Evolutionary conservation across 352 stramenopile species (phyloP), one percentile per base, ranked within the genome.

Genomic region (Halophytophthora polymorphica): DNA sequence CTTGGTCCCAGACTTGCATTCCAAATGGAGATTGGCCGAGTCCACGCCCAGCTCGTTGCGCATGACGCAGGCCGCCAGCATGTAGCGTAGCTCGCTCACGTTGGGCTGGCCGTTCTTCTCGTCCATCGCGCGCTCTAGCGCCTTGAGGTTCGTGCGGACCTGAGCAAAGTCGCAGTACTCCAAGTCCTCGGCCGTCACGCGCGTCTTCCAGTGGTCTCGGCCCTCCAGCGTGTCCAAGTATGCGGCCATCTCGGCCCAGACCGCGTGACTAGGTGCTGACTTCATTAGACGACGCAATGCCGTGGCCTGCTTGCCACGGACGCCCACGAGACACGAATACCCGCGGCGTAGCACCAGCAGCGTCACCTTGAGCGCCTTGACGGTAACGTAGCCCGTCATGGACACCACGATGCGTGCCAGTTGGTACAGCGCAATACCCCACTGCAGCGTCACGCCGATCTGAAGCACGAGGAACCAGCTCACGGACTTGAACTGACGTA

Each of bases 11-110:
- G 69, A 78, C 41, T 80, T 74, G 50, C 68, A 75, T 21, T 76
- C 67, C n/a, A 85, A 47, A 25, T 88, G 79, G 13, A 89, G 53
- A 34, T 61, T 61, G 6, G 81, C 47, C 17, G 72, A 64, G 44
- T 89, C 77, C 21, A 88, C 67, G 12, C 77, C 76, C 6, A 72
- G 54, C 25, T 89, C 84, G 39, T 88, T 85, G 45, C 81, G 76
- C 68, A 78, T 86, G 19, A 83, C 61, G 36, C 82, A 76, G 2
- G 77, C 66, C 18, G 72, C 63, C n/a, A 88, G 65, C 48, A 91
- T 72, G 52, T 87, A 87, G 42, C 77, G 66, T 22, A 87, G 43
- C 19, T 81, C 79, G 2, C 67, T 56, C 2, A 85, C 50, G 49
- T 77, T 82, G 0, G 64, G 54, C 14, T 53, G 50, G 19, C 57